phyloP scores from a whole-genome alignment of 1,284 basidiomycete species.

The Papiliotrema flavescens region DNA sequence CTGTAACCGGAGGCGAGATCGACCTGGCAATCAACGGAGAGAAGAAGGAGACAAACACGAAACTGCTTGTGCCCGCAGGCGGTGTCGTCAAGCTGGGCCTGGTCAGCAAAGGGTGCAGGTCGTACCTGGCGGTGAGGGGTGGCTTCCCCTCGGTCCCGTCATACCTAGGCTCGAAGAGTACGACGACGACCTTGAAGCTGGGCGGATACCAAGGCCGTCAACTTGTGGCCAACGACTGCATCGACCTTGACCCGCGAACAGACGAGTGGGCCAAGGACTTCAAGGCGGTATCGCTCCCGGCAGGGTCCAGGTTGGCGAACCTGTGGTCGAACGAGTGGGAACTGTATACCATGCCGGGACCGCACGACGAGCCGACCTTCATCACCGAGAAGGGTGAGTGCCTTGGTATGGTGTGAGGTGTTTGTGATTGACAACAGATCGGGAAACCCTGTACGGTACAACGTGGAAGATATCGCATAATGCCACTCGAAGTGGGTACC shows the following conservation, averaged over 20 bases:
- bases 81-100: slow-evolving; percentile 52
- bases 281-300: slow-evolving; percentile 11
- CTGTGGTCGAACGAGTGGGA: slow-evolving; percentile 51
- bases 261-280: slow-evolving; percentile 51
- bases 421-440: slow-evolving; percentile 52
- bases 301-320: slow-evolving; percentile 15
- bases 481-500: slow-evolving; percentile 45
- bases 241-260: slow-evolving; percentile 52
- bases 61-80: slow-evolving; percentile 53
- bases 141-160: slow-evolving; percentile 58
- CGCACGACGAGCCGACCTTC: slow-evolving; percentile 62
- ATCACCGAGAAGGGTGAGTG: slow-evolving; percentile 43
- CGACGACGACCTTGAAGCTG: slow-evolving; percentile 31
- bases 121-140: slow-evolving; percentile 59
- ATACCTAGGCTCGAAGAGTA: slow-evolving; percentile 57
- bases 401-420: slow-evolving; percentile 51
- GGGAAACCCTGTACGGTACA: slow-evolving; percentile 28
- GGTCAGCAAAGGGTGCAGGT: slow-evolving; percentile 53
- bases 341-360: slow-evolving; percentile 60
- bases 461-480: slow-evolving; percentile 38
- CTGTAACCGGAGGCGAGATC: slow-evolving; percentile 58
- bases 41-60: slow-evolving; percentile 54
- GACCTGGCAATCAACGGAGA: slow-evolving; percentile 52
- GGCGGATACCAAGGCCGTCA: slow-evolving; percentile 53
- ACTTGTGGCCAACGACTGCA: slow-evolving; percentile 49